Evolutionary conservation across 768 basidiomycete genomes (phyloP), one percentile per base, ranked within the genome.

Genomic region (Auriscalpium vulgare): DNA sequence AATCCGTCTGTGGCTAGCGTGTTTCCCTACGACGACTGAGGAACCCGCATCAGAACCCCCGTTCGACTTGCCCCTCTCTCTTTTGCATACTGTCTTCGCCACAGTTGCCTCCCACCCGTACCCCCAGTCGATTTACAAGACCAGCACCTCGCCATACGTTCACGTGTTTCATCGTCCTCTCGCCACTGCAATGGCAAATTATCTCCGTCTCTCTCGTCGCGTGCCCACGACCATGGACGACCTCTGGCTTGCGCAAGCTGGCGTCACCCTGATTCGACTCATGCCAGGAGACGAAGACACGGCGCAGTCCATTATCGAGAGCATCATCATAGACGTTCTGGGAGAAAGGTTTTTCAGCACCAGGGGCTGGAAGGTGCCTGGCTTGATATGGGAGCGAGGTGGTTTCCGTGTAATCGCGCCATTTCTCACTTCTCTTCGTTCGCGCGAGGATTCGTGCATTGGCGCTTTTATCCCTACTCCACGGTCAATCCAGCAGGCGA

Each of bases 231-330:
- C 77, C n/a, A 69, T 78, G 4, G 70, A 75, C 34, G 76, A 82
- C 53, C 65, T 84, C 17, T 89, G 88, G 87, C 71, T 85, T 40
- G 81, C 82, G 0, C 85, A 87, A 59, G 80, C 82, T 2, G 76
- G 85, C 37, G 70, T 79, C 0, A 76, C 88, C 47, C 61, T 88
- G 1, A 61, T 70, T 13, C 71, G 77, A 37, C 72, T 86, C 21
- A 71, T 83, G 11, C 88, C 87, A 0, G 91, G 92, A 11, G 88
- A 95, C 59, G 93, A 95, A 65, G 79, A 79, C 1, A 64, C 71
- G 37, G 85, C 80, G 0, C 60, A 73, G 21, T 66, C 65, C 21
- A 70, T 81, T 53, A 56, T 83, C 21, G 67, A 71, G 17, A 71
- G n/a, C n/a, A n/a, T 75, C n/a, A 52, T 81, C 11, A 47, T 69